Percentiles rank a stretch among this genome's conserved stretches.
These are phyloP conservation scores for Physaria fendleri DNA, from an alignment of 345 rosid genomes.

Conservation along the genomic window DNA sequence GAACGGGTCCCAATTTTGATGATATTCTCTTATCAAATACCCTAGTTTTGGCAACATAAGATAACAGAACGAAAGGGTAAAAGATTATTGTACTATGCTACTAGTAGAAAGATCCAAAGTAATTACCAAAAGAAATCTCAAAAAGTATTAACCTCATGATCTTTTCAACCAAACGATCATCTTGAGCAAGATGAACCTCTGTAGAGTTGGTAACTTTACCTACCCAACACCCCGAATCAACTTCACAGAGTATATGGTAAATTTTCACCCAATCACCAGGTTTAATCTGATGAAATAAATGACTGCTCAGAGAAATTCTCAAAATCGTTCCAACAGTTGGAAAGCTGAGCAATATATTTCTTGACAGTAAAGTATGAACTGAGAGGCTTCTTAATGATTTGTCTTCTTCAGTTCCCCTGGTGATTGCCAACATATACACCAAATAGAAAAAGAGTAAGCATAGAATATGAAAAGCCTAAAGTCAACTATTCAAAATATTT, in stretches of 20 bases:
- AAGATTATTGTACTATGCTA: constrained; percentile 5
- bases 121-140: not conserved
- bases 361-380: constrained; percentile 38
- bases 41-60: constrained; percentile 33
- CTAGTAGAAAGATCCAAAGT: not conserved
- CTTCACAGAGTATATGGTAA: constrained; percentile 45
- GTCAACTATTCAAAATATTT: not conserved
- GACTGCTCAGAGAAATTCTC: constrained; percentile 41
- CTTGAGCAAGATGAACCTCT: constrained; percentile 36
- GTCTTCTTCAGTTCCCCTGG: constrained; percentile 12
- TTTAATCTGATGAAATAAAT: constrained; percentile 36
- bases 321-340: constrained; percentile 74
- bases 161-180: constrained; percentile 32
- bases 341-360: constrained; percentile 51
- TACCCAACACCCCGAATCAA: constrained; percentile 56
- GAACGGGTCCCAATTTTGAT: constrained; percentile 38
- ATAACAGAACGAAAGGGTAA: not conserved
- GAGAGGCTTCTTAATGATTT: constrained; percentile 3
- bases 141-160: constrained; percentile 46
- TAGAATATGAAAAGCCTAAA: not conserved
- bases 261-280: constrained; percentile 64
- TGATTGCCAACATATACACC: not conserved
- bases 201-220: constrained; percentile 46
- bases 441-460: not conserved
- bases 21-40: constrained; percentile 42